Base-by-base conservation (phyloP, 1,284 basidiomycete species). In the Ustilago shanxiensis region DNA sequence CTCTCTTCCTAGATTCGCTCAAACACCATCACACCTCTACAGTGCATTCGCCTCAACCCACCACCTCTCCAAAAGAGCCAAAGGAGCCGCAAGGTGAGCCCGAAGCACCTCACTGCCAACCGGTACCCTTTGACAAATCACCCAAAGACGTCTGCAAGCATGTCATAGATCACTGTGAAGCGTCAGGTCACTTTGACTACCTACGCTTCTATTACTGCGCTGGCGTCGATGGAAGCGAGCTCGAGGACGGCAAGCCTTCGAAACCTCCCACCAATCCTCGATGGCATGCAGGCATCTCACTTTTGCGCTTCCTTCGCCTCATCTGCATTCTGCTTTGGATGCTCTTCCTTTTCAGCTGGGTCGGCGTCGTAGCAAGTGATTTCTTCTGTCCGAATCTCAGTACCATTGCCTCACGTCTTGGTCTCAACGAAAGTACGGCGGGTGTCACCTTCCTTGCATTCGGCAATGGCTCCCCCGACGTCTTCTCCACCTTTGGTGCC, bases 401-500 rank as follows among this genome's bases (percentile, higher is more conserved):
- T 63, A 79, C 81, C 22, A 73, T 85, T n/a, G 79, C 81, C 3
- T 60, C 66, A 8, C 65, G 80, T 0, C 72, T 85, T 18, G 82
- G 81, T 9, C 63, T 85, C 61, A 83, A 77, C 53, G 84, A 85
- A 52, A 83, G 77, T 67, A 82, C 83, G 14, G 82, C 82, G n/a
- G 84, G 84, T 22, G 83, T 85, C 37, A 85, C 84, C 29, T 77
- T 85, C 52, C 76, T 85, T 33, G 83, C 83, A 14, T 79, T 85
- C 26, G 84, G 84, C 24, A 85, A 85, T 95, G 84, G 83, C 6
- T 76, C 79, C 18, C 85, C 85, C 2, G 85, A 86, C 57, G 83
- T 86, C 6, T 98, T 98, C 86, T 93, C 94, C 13, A 98, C 96
- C 0, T 98, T 96, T 85, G 93, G 93, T 0, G 94, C 96, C 18